Conservation (phyloP, 495 filamentous ascomycete species). For the Glonium stellatum region DNA sequence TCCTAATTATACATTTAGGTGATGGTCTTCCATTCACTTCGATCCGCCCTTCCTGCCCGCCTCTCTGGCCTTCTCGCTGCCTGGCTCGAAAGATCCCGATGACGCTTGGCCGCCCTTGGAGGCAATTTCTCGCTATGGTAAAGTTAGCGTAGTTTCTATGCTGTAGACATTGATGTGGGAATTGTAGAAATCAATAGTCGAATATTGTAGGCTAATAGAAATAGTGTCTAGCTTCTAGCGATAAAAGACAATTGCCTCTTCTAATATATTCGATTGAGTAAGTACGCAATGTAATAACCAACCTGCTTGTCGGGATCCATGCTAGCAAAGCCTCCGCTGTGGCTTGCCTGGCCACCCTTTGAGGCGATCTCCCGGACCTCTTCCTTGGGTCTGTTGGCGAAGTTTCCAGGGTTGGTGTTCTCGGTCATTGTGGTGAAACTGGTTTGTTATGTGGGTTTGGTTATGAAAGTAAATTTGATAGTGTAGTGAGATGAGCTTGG, state of each 20-base stretch:
- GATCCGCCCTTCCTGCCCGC: slow-evolving; percentile 43
- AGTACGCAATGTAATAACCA: not conserved
- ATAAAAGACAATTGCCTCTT: too few relatives aligned
- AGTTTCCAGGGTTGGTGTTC: slow-evolving; percentile 56
- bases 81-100: slow-evolving; percentile 42
- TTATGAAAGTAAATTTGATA: not conserved
- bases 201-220: too few relatives aligned
- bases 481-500: too few relatives aligned
- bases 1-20: too few relatives aligned
- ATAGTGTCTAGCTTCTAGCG: too few relatives aligned
- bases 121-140: slow-evolving; percentile 23
- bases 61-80: slow-evolving; percentile 42
- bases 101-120: slow-evolving; percentile 30
- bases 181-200: too few relatives aligned
- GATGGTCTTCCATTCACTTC: too few relatives aligned
- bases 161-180: too few relatives aligned
- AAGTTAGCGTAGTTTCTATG: not conserved
- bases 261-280: too few relatives aligned
- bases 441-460: not conserved
- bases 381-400: slow-evolving; percentile 55
- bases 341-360: slow-evolving; percentile 46
- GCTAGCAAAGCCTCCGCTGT: slow-evolving; percentile 27
- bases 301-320: slow-evolving; percentile 34
- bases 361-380: slow-evolving; percentile 50
- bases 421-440: slow-evolving; percentile 29